Base-by-base conservation (phyloP, 352 stramenopile species). In the Globisporangium lucens region DNA sequence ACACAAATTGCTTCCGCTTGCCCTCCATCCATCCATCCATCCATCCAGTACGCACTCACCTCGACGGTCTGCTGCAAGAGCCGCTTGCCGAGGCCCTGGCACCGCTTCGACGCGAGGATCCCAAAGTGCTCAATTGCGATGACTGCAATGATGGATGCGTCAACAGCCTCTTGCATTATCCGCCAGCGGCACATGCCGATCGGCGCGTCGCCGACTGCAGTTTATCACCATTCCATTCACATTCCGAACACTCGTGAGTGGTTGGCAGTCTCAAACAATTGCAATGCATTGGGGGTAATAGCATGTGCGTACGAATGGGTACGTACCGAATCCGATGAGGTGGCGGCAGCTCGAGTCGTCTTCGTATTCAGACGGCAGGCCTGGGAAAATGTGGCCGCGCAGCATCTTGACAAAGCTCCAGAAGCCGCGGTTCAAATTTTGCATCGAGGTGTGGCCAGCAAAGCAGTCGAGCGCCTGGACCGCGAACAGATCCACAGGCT, bases 141-240 rank as follows among this genome's bases (percentile, higher is more conserved):
- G 41, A 85, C 74, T 24, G 49, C 35, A 38, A 9, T n/a, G 38
- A 75, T 66, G 1, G 66, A 75, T 15, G 66, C 77, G n/a, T 89
- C 76, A 15, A n/a, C 60, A n/a, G 30, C 43, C 9, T 82, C 70
- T 6, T 67, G 43, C 5, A 71, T 63, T 49, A 80, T 59, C 22
- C 75, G 67, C 82, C 83, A 94, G 13, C 82, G 71, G 22, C 78
- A 77, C 3, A 83, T 73, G 35, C 74, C 85, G 22, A 92, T 87
- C 4, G 85, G 85, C 52, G 75, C 80, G 69, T 94, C 85, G 7
- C 85, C 85, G 65, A 94, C 85, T 92, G 61, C 41, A 43, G 13
- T 46, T 4, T 20, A 7, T 12, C 38, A 46, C 24, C 24, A 24
- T 24, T 24, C 4, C 38, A 46, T 13, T 1, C 38, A 24, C 67